These are phyloP conservation scores for Podila horticola DNA, from an alignment of 192 early-diverging fungal genomes.

Conservation along the genomic window DNA sequence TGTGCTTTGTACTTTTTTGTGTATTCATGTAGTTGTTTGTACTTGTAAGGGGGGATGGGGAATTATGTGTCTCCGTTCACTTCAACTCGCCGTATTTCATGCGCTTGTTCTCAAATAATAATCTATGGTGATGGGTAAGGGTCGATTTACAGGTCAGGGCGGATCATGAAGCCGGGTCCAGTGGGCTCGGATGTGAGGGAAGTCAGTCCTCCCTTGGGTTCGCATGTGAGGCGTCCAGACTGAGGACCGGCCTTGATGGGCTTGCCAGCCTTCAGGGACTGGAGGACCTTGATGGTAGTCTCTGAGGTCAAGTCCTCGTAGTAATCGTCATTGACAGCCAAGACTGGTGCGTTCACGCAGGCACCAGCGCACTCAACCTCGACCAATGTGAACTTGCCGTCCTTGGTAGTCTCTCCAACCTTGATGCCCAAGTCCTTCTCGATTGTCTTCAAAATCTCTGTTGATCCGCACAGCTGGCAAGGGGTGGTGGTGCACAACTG, in stretches of 20 bases:
- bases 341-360: conserved; percentile 96
- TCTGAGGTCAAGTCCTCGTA: conserved; percentile 98
- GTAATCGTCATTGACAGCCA: conserved; percentile 99
- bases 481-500: conserved; percentile 99
- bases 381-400: conserved; percentile 97
- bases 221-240: conserved; percentile 87
- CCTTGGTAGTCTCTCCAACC: conserved; percentile 92
- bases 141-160: conserved; percentile 73
- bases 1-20: too few relatives aligned
- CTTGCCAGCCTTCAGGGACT: conserved; percentile 86
- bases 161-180: conserved; percentile 92
- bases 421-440: conserved; percentile 91
- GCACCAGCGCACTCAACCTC: conserved; percentile 99
- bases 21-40: too few relatives aligned
- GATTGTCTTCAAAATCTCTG: conserved; percentile 89
- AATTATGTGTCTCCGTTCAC: too few relatives aligned
- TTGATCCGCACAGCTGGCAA: conserved; percentile 95
- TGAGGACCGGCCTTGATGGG: conserved; percentile 84
- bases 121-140: neutral
- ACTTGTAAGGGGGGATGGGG: too few relatives aligned
- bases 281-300: conserved; percentile 87
- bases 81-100: too few relatives aligned
- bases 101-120: neutral
- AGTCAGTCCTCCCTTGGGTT: conserved; percentile 85
- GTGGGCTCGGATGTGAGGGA: conserved; percentile 86